Evolutionary conservation across 768 basidiomycete species (phyloP).

Genomic region (Boletus rex-veris): DNA sequence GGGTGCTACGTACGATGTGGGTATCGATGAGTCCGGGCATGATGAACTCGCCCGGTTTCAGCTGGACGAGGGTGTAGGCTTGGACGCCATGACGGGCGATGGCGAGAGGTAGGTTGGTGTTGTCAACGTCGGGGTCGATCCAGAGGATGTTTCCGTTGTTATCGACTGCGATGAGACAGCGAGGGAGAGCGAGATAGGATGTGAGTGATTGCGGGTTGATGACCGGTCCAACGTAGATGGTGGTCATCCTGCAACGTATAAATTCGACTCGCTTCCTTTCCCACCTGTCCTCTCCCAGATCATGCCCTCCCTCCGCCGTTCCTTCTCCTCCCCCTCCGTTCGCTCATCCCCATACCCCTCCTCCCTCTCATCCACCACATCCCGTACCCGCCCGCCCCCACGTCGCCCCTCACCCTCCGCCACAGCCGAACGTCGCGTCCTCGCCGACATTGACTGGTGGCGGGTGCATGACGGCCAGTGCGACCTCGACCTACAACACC

Average conservation of each 20-base stretch:
- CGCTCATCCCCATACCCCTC: slow-evolving; percentile 65
- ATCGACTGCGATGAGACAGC: slow-evolving; percentile 47
- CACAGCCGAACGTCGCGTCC: slow-evolving; percentile 59
- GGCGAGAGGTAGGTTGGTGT: slow-evolving; percentile 44
- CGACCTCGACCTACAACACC: slow-evolving; percentile 29
- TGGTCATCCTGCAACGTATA: slow-evolving; percentile 41
- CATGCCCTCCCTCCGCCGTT: slow-evolving; percentile 80
- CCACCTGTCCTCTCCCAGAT: slow-evolving; percentile 30
- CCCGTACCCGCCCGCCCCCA: slow-evolving; percentile 34
- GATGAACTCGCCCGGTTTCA: slow-evolving; percentile 61
- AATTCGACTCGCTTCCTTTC: slow-evolving; percentile 37
- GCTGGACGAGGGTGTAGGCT: slow-evolving; percentile 30
- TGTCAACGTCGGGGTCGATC: slow-evolving; percentile 59
- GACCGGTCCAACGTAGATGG: slow-evolving; percentile 54
- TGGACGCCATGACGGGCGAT: slow-evolving; percentile 49
- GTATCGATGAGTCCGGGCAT: slow-evolving; percentile 92
- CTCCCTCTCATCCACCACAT: slow-evolving; percentile 32
- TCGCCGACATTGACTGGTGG: slow-evolving; percentile 91
- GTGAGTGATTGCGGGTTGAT: slow-evolving; percentile 50
- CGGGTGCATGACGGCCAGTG: slow-evolving; percentile 71
- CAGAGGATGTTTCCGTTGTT: slow-evolving; percentile 60
- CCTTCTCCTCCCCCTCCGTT: slow-evolving; percentile 65
- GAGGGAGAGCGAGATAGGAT: slow-evolving; percentile 48
- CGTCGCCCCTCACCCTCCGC: slow-evolving; percentile 72
- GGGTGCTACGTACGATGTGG: slow-evolving; percentile 62